A percentile compares a stretch with the other conserved stretches of the same genome.
Evolutionary conservation across 2,329 filamentous ascomycete genomes (phyloP).

Genomic region (Pseudogymnoascus sp.): DNA sequence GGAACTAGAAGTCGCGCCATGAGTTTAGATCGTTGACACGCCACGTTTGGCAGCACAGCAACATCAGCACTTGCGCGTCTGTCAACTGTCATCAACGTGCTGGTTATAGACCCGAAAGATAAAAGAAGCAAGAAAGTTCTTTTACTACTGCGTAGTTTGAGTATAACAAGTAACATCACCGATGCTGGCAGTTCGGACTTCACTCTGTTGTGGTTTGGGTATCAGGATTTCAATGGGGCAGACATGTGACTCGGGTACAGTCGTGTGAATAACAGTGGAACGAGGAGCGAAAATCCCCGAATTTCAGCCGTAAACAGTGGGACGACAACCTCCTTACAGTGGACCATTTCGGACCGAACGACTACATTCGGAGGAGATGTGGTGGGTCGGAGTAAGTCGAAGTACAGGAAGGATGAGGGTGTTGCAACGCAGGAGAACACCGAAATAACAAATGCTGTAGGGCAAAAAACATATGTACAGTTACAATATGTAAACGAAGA

Average conservation of each 20-base stretch:
- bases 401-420: not conserved
- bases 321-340: not conserved
- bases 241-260: slow-evolving; percentile 1
- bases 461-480: too few relatives aligned
- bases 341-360: slow-evolving; percentile 1
- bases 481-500: too few relatives aligned
- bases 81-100: slow-evolving; percentile 6
- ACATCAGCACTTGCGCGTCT: not conserved
- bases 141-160: not conserved
- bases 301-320: not conserved
- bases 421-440: not conserved
- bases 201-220: not conserved
- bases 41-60: not conserved
- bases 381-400: not conserved
- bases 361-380: not conserved
- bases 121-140: not conserved
- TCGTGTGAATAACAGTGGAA: not conserved
- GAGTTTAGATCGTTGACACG: not conserved
- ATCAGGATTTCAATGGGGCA: not conserved
- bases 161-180: not conserved
- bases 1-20: not conserved
- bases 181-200: not conserved
- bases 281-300: not conserved
- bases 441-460: not conserved
- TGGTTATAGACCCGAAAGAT: not conserved